Evolutionary conservation across 2,329 filamentous ascomycete genomes (phyloP), one percentile per base, ranked within the genome.

Genomic region (Alternaria sp.): DNA sequence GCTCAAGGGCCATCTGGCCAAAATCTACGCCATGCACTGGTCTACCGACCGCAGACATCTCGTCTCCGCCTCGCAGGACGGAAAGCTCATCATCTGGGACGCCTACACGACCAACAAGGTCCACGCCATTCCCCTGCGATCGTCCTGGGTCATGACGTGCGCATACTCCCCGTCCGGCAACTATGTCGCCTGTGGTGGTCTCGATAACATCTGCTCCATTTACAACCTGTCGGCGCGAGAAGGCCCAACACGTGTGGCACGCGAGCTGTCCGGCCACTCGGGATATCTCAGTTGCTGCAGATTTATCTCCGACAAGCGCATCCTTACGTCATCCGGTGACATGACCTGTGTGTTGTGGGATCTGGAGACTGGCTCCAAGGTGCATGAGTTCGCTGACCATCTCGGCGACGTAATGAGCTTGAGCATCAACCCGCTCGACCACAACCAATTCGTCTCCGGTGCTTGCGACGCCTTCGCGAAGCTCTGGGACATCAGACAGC

Each of bases 301-400:
- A 69, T 99, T 99, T 82, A 97, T 98, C 85, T 98, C 97, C 81
- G 96, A 99, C 84, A 91, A 96, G 77, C 93, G 93, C 78, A 98
- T 99, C 77, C 89, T 99, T 69, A 99, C 96, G 64, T 98, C 96
- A 0, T 99, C 96, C 3, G 96, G 96, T 68, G 96, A 99, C 80
- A 99, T 99, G 96, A 99, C 96, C 56, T 99, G 96, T 82, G 97
- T 98, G 91, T 92, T 98, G 78, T 99, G 96, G 96, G 96, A 99
- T 84, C 95, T 99, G 69, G 96, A 99, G 83, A 97, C 95, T 1
- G 96, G 96, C 61, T 93, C 94, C 70, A 97, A 97, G 85, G 92
- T 97, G 45, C 97, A 94, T 77, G 96, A 99, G 81, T 99, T 98
- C 73, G 96, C 96, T 77, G 96, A 99, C 83, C 96, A 99, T 80